Evolutionary conservation across 1,284 basidiomycete genomes (phyloP), one percentile per base, ranked within the genome.

Genomic region (Irpex sp.): DNA sequence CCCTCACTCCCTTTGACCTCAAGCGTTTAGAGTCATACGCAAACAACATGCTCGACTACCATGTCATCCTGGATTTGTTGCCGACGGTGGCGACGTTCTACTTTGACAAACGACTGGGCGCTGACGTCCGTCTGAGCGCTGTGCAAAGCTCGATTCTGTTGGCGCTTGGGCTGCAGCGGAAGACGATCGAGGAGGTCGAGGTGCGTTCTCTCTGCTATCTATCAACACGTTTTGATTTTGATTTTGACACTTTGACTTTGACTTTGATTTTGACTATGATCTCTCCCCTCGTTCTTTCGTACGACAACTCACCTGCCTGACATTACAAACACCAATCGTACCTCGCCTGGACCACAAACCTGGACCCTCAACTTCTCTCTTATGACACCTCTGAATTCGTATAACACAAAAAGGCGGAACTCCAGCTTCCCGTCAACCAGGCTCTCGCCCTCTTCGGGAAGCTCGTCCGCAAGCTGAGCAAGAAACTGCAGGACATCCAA

Each of bases 11-110:
- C 0, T 98, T 98, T 73, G 97, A 99, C 77, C 82, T 99, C 70
- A 98, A 98, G 78, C 89, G 97, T 1, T 84, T 99, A 39, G 93
- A 97, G 68, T 93, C 96, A 5, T 99, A 99, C 70, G 91, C 94
- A 4, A 95, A 97, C 75, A 97, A 96, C 76, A 89, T 93, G 86
- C 83, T 99, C 56, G 97, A 99, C 76, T 97, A 97, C 73, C 95
- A 98, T 73, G 93, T 98, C 70, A 87, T 99, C 63, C 81, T 99
- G 57, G 97, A 99, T 75, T 82, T 99, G 13, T 80, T 99, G 3
- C 96, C 97, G 0, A 83, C 81, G 0, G 78, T 97, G 39, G 88
- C 94, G 0, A 77, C 82, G 13, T 80, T 98, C 4, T 97, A 93
- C 79, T 99, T 99, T 75, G 87, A 92, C 69, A 83, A 86, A 63